phyloP scores from a whole-genome alignment of 768 basidiomycete species.

The Boletus coccyginus region DNA sequence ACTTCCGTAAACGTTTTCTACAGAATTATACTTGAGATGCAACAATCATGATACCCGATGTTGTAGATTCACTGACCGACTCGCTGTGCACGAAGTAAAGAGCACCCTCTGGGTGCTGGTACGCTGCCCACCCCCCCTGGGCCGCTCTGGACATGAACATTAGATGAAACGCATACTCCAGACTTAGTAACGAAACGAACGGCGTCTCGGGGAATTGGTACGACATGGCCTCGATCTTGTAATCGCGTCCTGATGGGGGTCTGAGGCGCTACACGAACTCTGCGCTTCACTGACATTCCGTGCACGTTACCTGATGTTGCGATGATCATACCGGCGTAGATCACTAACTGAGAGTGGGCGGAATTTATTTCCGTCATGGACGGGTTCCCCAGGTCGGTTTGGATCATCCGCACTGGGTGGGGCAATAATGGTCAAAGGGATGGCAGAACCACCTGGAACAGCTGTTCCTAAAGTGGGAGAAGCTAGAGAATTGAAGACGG shows the following conservation, averaged over 20 bases:
- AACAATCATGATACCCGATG: not conserved
- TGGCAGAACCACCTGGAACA: not conserved
- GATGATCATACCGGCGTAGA: conserved; percentile 8
- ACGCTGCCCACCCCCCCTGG: conserved; percentile 44
- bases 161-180: not conserved
- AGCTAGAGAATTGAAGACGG: not conserved
- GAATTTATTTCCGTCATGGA: conserved; percentile 1
- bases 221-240: conserved; percentile 15
- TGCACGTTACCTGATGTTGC: conserved; percentile 7
- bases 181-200: conserved; percentile 13
- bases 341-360: conserved; percentile 12
- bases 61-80: conserved; percentile 35
- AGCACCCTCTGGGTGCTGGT: conserved; percentile 59
- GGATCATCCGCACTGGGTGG: conserved; percentile 3
- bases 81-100: conserved; percentile 52
- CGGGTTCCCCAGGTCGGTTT: conserved; percentile 6
- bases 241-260: not conserved
- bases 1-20: conserved; percentile 57
- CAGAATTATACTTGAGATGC: conserved; percentile 16
- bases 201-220: conserved; percentile 16
- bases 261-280: conserved; percentile 9
- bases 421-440: not conserved
- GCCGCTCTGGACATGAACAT: conserved; percentile 5
- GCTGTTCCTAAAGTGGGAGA: not conserved
- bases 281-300: not conserved